Evolutionary conservation across 176 grass and related monocot species (phyloP), one percentile per base, ranked within the genome.

Genomic region (Bolboschoenus planiculmis): DNA sequence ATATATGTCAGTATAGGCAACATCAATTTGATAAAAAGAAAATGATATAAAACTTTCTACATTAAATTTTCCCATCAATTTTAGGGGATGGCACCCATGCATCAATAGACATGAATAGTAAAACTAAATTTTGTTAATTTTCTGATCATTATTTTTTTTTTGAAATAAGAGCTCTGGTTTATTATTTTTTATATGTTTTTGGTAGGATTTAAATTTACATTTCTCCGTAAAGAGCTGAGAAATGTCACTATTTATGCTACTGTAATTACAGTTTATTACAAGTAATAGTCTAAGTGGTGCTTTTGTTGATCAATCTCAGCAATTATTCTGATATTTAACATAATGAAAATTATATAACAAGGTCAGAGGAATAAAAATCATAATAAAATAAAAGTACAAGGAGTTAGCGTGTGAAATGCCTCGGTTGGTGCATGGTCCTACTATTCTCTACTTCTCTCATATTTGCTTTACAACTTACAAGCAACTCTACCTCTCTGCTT

Each of bases 401-500:
- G 10, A 54, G 1, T 54, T 18, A 54, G 16, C 10, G 10, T 47
- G 44, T 47, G 13, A 11, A 13, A 13, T 47, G 44, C 10, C 13
- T 8, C 6, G 6, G 10, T 11, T 1, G 2, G 20, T n/a, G n/a
- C n/a, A n/a, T n/a, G n/a, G n/a, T 53, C 0, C 15, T 53, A 16
- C 16, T 40, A 44, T 44, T 21, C 0, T 24, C 20, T 40, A 24
- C 36, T 58, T 58, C 20, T 23, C 20, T 64, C 36, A 73, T 73
- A 73, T 73, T 27, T 74, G 40, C 40, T 47, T 74, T 29, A 74
- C 15, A 74, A 74, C 29, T 74, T 29, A 74, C 15, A 74, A 74
- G 68, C 68, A 46, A 74, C 40, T 47, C 67, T 74, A 47, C 23
- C 0, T 27, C 68, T 46, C 42, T 74, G 10, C 40, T 47, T 74